Percentiles rank a stretch among this genome's conserved stretches.
Conservation (phyloP, 805 yeast genomes). For the Ogataea polymorpha region DNA sequence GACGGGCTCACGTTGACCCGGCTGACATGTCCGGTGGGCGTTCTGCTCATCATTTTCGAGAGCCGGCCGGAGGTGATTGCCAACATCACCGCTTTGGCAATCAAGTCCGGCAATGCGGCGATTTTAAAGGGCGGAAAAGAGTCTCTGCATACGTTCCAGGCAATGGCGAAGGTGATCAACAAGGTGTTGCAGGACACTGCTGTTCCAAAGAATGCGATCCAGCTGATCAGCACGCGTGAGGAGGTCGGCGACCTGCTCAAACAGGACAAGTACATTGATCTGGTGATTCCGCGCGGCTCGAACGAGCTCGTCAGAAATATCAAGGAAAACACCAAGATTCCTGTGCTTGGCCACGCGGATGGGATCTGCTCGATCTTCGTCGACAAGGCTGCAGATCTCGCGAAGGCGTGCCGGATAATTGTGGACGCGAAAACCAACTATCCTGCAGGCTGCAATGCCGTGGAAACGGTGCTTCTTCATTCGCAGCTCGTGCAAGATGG, state of each 20-base stretch:
- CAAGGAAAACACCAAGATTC: constrained; percentile 86
- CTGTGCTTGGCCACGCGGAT: constrained; percentile 98
- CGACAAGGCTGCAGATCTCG: constrained; percentile 72
- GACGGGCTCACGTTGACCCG: constrained; percentile 83
- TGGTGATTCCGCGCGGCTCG: constrained; percentile 98
- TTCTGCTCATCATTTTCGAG: constrained; percentile 86
- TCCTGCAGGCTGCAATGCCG: constrained; percentile 99
- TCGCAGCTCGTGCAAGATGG: constrained; percentile 32
- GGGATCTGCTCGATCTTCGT: constrained; percentile 91
- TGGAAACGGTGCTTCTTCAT: constrained; percentile 76
- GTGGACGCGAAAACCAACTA: constrained; percentile 92
- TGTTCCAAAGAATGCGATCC: constrained; percentile 80
- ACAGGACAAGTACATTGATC: constrained; percentile 87
- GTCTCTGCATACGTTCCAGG: constrained; percentile 76
- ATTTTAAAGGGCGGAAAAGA: constrained; percentile 98
- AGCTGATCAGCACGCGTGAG: constrained; percentile 82
- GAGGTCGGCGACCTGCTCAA: constrained; percentile 80
- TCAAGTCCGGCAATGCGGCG: constrained; percentile 96
- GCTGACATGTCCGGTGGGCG: constrained; percentile 93
- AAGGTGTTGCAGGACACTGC: constrained; percentile 57
- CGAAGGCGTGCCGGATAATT: constrained; percentile 70
- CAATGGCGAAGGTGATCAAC: constrained; percentile 71
- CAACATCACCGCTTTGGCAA: constrained; percentile 90
- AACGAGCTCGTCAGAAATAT: constrained; percentile 85
- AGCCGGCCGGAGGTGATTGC: constrained; percentile 98